Conservation (phyloP, 805 yeast genomes). For the Candida ipomoeae region DNA sequence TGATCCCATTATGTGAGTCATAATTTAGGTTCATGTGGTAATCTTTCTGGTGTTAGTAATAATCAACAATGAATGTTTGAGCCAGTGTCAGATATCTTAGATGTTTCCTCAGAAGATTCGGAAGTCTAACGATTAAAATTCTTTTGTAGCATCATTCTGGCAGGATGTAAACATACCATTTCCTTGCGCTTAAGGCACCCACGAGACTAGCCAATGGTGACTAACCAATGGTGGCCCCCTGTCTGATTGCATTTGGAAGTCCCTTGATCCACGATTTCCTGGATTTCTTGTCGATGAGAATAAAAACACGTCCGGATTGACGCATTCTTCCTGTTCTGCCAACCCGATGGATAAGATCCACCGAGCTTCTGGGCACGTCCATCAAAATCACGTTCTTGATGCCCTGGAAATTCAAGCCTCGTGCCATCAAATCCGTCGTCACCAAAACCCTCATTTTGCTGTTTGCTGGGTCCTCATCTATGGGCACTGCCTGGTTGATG, state of each 20-base stretch:
- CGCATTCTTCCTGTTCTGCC: conserved; percentile 96
- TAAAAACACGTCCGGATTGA: conserved; percentile 80
- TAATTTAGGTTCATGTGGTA: no score
- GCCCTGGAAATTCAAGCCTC: conserved; percentile 84
- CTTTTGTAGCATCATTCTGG: conserved; percentile 31
- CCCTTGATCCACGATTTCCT: conserved; percentile 81
- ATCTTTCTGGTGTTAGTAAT: conserved; percentile 7
- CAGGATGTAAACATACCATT: conserved; percentile 12
- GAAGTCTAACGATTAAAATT: conserved; percentile 42
- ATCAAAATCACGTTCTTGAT: conserved; percentile 77
- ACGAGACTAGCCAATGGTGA: not conserved
- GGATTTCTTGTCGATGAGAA: conserved; percentile 65
- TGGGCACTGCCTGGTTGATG: conserved; percentile 51
- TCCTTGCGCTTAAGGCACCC: not conserved
- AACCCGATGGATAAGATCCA: conserved; percentile 84
- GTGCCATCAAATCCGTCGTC: conserved; percentile 82
- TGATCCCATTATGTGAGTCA: no score
- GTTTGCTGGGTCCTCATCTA: conserved; percentile 28
- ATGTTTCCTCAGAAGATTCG: conserved; percentile 33
- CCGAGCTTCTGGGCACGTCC: conserved; percentile 81
- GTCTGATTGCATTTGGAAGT: conserved; percentile 62
- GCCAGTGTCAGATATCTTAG: conserved; percentile 25
- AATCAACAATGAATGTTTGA: not conserved
- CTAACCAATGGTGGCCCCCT: conserved; percentile 37
- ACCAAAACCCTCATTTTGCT: conserved; percentile 62